Conservation (phyloP, 306 rosid genomes). For the Vigna unguiculata region DNA sequence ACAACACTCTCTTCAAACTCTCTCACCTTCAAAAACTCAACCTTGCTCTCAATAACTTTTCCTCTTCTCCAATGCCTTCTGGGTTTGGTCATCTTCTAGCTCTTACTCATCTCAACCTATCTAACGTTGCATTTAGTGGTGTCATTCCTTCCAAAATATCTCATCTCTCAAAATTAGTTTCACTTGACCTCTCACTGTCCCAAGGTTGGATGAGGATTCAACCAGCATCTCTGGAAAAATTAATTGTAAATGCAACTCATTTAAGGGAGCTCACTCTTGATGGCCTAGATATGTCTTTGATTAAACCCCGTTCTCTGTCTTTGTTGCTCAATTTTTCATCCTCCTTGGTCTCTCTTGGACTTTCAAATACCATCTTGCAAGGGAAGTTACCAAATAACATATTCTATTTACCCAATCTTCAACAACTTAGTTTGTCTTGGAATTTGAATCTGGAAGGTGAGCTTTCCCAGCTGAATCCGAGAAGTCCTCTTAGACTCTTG, state of each 20-base stretch:
- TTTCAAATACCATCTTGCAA: background rate
- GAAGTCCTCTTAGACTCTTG: conserved; percentile 3
- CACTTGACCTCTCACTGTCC: conserved; percentile 5
- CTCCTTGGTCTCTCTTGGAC: conserved; percentile 23
- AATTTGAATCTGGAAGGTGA: background rate
- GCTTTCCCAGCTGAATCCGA: conserved; percentile 5
- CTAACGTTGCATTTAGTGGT: accelerated
- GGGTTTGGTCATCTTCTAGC: background rate
- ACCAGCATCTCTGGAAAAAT: background rate
- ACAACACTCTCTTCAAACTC: conserved; percentile 11
- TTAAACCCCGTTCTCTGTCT: conserved; percentile 2
- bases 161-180: conserved; percentile 3
- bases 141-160: background rate
- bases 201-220: background rate
- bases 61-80: background rate
- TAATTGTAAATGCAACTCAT: conserved; percentile 13
- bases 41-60: conserved; percentile 4
- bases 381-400: background rate
- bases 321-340: conserved; percentile 19
- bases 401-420: conserved; percentile 1
- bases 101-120: conserved; percentile 24
- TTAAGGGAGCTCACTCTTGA: conserved; percentile 9
- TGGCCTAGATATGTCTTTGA: background rate
- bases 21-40: conserved; percentile 16
- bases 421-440: background rate